Evolutionary conservation across 1,139 yeast species (phyloP), one percentile per base, ranked within the genome.

Genomic region (Yamadazyma dushanensis): DNA sequence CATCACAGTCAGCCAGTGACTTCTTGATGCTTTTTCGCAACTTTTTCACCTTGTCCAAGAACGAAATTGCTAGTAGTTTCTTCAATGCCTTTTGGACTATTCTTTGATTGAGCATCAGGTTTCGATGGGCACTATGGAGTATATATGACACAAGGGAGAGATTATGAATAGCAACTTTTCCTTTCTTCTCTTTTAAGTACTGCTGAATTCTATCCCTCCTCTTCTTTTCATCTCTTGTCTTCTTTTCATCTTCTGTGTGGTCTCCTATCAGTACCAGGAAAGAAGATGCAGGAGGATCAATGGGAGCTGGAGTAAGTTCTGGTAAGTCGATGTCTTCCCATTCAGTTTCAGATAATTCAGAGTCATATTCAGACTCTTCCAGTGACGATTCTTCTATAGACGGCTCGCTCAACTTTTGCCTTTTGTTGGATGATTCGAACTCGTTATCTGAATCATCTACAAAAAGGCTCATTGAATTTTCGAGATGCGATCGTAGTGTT

Each of bases 71-170:
- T 6, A 64, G 39, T 4, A 59, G 35, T 32, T 51, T 59, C 39
- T 55, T 62, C 19, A 65, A 32, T 3, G 46, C 31, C 35, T 53
- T 59, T 8, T 46, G 50, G 4, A 63, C 58, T 17, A 32, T 42
- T 21, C 40, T 40, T 18, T 47, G 32, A 9, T 50, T 51, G 3
- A 66, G 38, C 39, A 59, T 45, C 5, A 38, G 32, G 37, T 65
- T 65, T 29, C 72, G 43, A 9, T 40, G 36, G 20, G 42, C 42
- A 0, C 55, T 62, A 43, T 57, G 60, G 1, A 50, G 31, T 38
- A 58, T 52, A 36, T 61, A 66, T 1, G 54, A 25, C 2, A 53
- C 41, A 40, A 65, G 49, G 7, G 61, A 56, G 16, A 66, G 42
- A 34, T 56, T 48, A 29, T 63, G 66, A 3, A 62, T 32, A 14